phyloP scores from a whole-genome alignment of 805 yeast genomes.

The Saccharomycopsis olivae region DNA sequence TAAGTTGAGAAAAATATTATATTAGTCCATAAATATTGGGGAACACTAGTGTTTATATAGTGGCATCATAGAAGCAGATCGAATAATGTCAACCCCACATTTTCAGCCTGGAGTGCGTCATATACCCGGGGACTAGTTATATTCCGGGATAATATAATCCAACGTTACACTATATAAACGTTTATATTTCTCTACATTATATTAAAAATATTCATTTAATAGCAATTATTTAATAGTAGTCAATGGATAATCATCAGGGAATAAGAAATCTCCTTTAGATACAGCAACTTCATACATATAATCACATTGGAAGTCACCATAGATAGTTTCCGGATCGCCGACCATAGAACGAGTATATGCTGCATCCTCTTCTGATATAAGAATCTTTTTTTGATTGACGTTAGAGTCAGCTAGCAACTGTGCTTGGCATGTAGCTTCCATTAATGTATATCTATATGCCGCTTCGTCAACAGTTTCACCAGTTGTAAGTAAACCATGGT shows the following conservation, averaged over 20 bases:
- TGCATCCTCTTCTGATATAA: constrained; percentile 54
- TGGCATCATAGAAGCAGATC: no score
- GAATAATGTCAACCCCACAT: no score
- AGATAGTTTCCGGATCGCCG: constrained; percentile 58
- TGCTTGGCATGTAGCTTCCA: constrained; percentile 58
- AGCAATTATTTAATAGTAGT: not conserved
- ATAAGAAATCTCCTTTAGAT: constrained; percentile 22
- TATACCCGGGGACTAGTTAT: no score
- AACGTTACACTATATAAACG: no score
- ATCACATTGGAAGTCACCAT: constrained; percentile 67
- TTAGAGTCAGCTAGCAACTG: constrained; percentile 54
- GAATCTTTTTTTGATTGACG: constrained; percentile 29
- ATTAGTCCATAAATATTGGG: no score
- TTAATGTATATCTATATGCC: constrained; percentile 49
- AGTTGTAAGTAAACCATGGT: constrained; percentile 65
- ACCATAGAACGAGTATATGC: constrained; percentile 49
- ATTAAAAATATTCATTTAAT: no score
- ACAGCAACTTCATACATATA: constrained; percentile 36
- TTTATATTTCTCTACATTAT: no score
- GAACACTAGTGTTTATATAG: no score
- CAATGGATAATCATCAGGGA: constrained; percentile 12
- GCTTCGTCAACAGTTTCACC: constrained; percentile 70
- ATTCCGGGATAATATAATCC: no score
- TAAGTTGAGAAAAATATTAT: no score
- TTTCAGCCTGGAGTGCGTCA: no score